phyloP scores from a whole-genome alignment of 139 green algal species.

The Yamagishiella unicocca region DNA sequence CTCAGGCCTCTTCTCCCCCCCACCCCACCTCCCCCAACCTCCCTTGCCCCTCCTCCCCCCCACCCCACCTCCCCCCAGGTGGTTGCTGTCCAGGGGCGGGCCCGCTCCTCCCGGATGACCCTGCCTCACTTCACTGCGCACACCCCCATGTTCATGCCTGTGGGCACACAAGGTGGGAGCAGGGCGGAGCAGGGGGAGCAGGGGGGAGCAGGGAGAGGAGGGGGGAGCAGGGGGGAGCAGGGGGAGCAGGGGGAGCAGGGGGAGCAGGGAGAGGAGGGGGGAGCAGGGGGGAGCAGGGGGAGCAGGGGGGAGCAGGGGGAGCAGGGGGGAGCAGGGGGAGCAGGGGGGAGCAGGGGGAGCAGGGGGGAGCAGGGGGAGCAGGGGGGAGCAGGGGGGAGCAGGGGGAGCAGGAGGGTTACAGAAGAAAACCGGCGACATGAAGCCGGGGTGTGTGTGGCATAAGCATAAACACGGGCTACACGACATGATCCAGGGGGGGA shows the following conservation, averaged over 20 bases:
- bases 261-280: neutral
- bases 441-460: no score
- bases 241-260: neutral
- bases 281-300: neutral
- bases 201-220: neutral
- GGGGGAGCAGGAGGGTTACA: no score
- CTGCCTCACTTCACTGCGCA: constrained; percentile 89
- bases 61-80: constrained; percentile 78
- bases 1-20: neutral
- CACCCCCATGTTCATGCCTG: constrained; percentile 99
- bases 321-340: neutral
- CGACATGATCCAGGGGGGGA: no score
- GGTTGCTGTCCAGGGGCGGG: constrained; percentile 77
- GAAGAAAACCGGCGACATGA: no score
- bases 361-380: no score
- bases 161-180: constrained; percentile 92
- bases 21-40: no score
- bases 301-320: neutral
- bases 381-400: no score
- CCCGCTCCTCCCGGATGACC: constrained; percentile 81
- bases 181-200: neutral
- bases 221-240: neutral
- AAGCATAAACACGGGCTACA: no score
- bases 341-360: neutral
- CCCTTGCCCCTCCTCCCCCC: no score